Base-by-base conservation (phyloP, 1,139 yeast genomes). In the Ogataea hybrid region DNA sequence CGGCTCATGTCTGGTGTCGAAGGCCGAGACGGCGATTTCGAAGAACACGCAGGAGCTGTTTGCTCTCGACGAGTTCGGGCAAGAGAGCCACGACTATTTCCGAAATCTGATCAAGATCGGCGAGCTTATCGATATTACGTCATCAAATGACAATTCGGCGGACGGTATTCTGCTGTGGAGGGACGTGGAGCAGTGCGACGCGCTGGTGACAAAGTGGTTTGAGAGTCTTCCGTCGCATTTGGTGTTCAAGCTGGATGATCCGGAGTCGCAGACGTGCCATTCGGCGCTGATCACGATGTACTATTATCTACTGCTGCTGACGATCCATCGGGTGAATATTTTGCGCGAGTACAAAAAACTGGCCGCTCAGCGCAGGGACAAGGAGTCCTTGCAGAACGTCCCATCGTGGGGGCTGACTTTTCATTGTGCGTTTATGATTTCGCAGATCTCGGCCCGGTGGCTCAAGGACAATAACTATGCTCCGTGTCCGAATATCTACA, bases 361-460 rank as follows among this genome's bases (percentile, higher is more conserved):
- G 15, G 21, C 10, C 3, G 25, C 14, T 6, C 28, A 33, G 6
- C 18, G 25, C 4, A 21, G 28, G n/a, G 32, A 21, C 10, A 10
- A 8, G 23, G 27, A 74, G 15, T 67, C 67, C 58, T 71, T 69
- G 58, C 76, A 71, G 56, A 77, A 73, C 44, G 79, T 79, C 58
- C 86, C 88, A 2, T 77, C 85, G n/a, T 80, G 89, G 83, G 87
- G 89, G 10, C 81, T 84, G 49, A 83, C 87, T 4, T 84, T 84
- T 67, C 88, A 83, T 59, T 86, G 90, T 1, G 87, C 92, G 1
- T 76, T 85, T 56, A 82, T 83, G 84, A 81, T 84, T 49, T 76
- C 84, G 2, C 71, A 78, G 48, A 82, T 84, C 38, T 69, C 79
- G 35, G 79, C 79, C 44, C n/a, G 7, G n/a, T 33, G 37, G 37